Conservation (phyloP, 306 rosid genomes). For the Citrullus mucosospermus region DNA sequence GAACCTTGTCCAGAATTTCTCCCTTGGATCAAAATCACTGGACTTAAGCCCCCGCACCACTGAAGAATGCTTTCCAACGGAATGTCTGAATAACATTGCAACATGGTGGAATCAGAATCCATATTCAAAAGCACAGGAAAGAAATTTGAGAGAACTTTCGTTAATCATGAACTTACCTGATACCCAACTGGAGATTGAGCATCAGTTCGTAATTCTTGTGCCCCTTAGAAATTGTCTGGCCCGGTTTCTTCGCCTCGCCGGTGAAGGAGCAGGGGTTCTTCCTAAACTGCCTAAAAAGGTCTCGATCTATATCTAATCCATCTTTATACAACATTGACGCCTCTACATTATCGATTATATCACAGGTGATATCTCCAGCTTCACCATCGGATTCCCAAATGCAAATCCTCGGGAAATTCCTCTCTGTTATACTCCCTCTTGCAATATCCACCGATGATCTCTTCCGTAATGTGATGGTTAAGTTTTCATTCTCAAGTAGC, state of each 20-base stretch:
- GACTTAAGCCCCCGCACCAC: constrained; percentile 33
- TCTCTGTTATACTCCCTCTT: constrained; percentile 48
- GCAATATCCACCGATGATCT: constrained; percentile 42
- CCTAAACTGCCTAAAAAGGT: constrained; percentile 29
- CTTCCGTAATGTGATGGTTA: constrained; percentile 50
- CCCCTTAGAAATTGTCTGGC: constrained; percentile 63
- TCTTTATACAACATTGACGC: constrained; percentile 54
- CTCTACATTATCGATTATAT: constrained; percentile 76
- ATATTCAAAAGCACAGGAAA: not conserved
- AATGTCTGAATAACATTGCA: constrained; percentile 31
- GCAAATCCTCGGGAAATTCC: constrained; percentile 66
- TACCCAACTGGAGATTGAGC: constrained; percentile 92
- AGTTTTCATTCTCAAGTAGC: constrained; percentile 25
- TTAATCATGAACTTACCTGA: constrained; percentile 31
- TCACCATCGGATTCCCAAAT: constrained; percentile 97
- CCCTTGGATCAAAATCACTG: constrained; percentile 71
- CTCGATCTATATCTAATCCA: constrained; percentile 22
- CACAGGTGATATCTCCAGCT: constrained; percentile 92
- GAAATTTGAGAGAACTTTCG: not conserved
- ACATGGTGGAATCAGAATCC: not conserved
- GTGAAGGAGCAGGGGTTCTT: constrained; percentile 38
- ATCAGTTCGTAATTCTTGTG: constrained; percentile 87
- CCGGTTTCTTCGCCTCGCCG: constrained; percentile 70
- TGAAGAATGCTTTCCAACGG: constrained; percentile 85
- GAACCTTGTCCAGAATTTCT: constrained; percentile 95